Conservation (phyloP, 768 basidiomycete species). For the Pleurotus sapidus region DNA sequence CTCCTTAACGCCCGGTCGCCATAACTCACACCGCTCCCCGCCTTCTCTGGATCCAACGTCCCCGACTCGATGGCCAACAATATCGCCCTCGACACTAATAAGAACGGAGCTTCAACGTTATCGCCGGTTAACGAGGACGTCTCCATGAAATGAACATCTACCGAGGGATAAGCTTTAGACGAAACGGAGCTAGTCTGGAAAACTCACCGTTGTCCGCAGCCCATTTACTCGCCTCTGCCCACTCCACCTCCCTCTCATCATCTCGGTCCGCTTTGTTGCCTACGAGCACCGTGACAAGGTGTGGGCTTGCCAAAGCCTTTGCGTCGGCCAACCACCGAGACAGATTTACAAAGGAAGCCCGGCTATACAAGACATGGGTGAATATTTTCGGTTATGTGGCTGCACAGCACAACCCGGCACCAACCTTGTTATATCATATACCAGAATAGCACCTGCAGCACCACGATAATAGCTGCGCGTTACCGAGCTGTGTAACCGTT, state of each 20-base stretch:
- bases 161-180: conserved; percentile 7
- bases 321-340: conserved; percentile 93
- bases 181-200: background rate
- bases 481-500: conserved; percentile 57
- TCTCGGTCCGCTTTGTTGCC: conserved; percentile 96
- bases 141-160: conserved; percentile 93
- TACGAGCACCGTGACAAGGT: conserved; percentile 86
- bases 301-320: conserved; percentile 86
- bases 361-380: conserved; percentile 44
- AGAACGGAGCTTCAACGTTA: conserved; percentile 92
- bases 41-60: conserved; percentile 86
- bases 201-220: conserved; percentile 88
- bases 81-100: conserved; percentile 83
- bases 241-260: conserved; percentile 93
- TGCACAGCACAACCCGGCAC: conserved; percentile 16
- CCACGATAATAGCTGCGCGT: conserved; percentile 96
- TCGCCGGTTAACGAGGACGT: conserved; percentile 89
- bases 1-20: conserved; percentile 91
- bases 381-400: conserved; percentile 8
- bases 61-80: conserved; percentile 90
- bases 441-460: conserved; percentile 87
- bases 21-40: conserved; percentile 94
- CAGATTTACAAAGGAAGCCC: conserved; percentile 81
- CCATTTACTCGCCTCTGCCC: conserved; percentile 93
- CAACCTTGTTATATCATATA: conserved; percentile 91